These are phyloP conservation scores for Pseudopithomyces chartarum DNA, from an alignment of 2,329 filamentous ascomycete genomes.

Conservation along the genomic window DNA sequence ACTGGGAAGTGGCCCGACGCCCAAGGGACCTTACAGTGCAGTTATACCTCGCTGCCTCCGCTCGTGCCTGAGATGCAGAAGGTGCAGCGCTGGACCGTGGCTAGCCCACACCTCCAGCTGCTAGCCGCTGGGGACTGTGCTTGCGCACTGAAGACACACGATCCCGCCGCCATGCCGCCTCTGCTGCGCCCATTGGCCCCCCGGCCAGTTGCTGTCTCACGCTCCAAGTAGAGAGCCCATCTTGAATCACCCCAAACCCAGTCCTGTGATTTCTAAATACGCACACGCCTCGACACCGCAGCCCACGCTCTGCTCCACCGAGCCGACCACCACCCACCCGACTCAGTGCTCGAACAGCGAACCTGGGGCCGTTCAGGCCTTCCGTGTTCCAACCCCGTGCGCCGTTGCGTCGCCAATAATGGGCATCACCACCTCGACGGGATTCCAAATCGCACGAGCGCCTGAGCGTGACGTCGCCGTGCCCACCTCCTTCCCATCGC, in stretches of 20 bases:
- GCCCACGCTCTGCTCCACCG: slow-evolving; percentile 8
- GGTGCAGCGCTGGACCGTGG: slow-evolving; percentile 15
- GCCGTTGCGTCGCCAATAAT: neutral
- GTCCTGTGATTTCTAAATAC: slow-evolving; percentile 31
- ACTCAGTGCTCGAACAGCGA: neutral
- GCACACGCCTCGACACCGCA: slow-evolving; percentile 1
- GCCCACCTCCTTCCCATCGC: neutral
- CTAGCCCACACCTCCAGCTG: slow-evolving; percentile 3
- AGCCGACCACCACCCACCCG: slow-evolving; percentile 1
- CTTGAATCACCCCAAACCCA: slow-evolving; percentile 19
- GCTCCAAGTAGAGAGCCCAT: slow-evolving; percentile 8
- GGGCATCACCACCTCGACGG: neutral
- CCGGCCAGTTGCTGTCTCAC: slow-evolving; percentile 26
- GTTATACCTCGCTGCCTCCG: neutral
- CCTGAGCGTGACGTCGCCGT: neutral
- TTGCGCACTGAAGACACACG: slow-evolving; percentile 17
- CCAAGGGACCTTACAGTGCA: neutral
- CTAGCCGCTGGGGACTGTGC: slow-evolving; percentile 29
- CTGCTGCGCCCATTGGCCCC: slow-evolving; percentile 25
- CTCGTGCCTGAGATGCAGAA: neutral
- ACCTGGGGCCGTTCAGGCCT: neutral
- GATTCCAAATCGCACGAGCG: neutral
- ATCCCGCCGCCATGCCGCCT: slow-evolving; percentile 12
- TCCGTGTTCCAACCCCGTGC: too few relatives aligned
- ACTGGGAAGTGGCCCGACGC: too few relatives aligned